Percentiles rank a stretch among this genome's conserved stretches.
Evolutionary conservation across 192 early-diverging fungal species (phyloP).

Genomic region (Bifiguratus adelaidae): DNA sequence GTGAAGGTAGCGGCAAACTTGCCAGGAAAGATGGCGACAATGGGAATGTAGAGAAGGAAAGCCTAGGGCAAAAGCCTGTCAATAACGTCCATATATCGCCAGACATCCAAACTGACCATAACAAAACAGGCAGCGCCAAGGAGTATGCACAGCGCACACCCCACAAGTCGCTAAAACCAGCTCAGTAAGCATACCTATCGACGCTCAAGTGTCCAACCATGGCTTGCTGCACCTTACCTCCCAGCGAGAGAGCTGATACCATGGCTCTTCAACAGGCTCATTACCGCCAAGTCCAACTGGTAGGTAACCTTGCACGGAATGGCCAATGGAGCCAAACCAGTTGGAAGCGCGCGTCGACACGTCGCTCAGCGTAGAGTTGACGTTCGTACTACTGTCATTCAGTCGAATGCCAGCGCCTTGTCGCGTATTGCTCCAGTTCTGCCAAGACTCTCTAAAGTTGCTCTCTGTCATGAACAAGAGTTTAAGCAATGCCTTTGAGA

Average conservation of each 20-base stretch:
- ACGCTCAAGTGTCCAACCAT: background rate
- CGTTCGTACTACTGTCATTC: background rate
- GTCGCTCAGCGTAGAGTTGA: conserved; percentile 1
- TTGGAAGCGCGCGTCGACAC: conserved; percentile 12
- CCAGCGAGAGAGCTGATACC: conserved; percentile 25
- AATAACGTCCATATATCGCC: too few species aligned
- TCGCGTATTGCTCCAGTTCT: conserved; percentile 25
- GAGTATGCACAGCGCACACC: conserved; percentile 36
- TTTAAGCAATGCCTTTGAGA: too few species aligned
- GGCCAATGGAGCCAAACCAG: conserved; percentile 19
- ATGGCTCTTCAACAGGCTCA: conserved; percentile 20
- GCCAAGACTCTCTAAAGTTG: conserved; percentile 31
- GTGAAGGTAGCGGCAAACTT: conserved; percentile 77
- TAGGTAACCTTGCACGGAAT: conserved; percentile 26
- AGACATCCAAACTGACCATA: too few species aligned
- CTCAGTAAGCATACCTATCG: background rate
- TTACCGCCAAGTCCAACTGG: conserved; percentile 14
- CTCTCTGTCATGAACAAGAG: conserved; percentile 31
- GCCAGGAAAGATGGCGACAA: conserved; percentile 52
- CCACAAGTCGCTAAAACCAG: conserved; percentile 26
- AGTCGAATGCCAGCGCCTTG: conserved; percentile 12
- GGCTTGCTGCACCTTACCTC: conserved; percentile 11
- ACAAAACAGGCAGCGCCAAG: too few species aligned
- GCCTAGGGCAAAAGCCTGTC: too few species aligned
- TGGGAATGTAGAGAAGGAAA: conserved; percentile 48